Percentiles rank a stretch among this genome's conserved stretches.
phyloP scores from a whole-genome alignment of 371 early-diverging fungal genomes.

The Apophysomyces variabilis region DNA sequence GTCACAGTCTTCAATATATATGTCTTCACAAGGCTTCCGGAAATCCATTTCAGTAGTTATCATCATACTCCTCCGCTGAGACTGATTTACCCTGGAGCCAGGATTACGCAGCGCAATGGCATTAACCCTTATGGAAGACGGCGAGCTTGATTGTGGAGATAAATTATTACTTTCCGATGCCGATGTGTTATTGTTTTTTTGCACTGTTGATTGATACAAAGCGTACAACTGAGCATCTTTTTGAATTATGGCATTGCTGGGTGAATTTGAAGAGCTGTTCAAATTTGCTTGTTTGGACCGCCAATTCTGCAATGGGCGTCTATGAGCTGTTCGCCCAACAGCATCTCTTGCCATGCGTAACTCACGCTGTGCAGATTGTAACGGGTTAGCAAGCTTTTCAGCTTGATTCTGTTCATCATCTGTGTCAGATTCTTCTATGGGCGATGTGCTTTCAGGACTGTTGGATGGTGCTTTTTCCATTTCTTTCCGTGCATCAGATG shows the following conservation, averaged over 20 bases:
- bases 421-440: neutral
- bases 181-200: constrained; percentile 2
- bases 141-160: neutral
- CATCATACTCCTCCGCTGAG: too few relatives aligned
- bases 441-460: neutral
- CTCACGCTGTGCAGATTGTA: neutral
- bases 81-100: too few relatives aligned
- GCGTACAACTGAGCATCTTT: constrained; percentile 22
- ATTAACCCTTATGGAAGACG: neutral
- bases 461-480: neutral
- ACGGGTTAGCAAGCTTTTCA: neutral
- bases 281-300: neutral
- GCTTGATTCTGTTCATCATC: neutral
- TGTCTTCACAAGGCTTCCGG: too few relatives aligned
- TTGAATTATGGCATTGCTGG: constrained; percentile 12
- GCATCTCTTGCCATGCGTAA: neutral
- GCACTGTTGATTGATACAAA: constrained; percentile 18
- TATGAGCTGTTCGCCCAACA: neutral
- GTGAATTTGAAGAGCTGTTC: neutral
- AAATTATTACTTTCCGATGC: neutral
- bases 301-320: neutral
- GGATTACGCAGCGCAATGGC: too few relatives aligned
- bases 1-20: too few relatives aligned
- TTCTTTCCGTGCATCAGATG: neutral
- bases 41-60: too few relatives aligned